Evolutionary conservation across 805 yeast genomes (phyloP).

Genomic region (Yarrowia bubula): DNA sequence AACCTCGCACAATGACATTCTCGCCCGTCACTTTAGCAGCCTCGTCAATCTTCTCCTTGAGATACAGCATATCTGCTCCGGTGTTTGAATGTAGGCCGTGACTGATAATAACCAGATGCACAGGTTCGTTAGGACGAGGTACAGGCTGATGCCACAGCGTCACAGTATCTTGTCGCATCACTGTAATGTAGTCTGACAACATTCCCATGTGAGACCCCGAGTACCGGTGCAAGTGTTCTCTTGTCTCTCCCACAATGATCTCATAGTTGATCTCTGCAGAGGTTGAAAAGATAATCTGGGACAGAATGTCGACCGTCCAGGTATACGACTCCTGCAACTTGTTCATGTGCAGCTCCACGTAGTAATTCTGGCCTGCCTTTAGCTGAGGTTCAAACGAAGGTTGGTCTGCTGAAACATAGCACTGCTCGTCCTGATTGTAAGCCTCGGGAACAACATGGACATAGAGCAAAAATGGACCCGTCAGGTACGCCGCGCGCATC

Average conservation of each 20-base stretch:
- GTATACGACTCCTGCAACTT: conserved; percentile 44
- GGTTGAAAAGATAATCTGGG: conserved; percentile 74
- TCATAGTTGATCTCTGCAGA: conserved; percentile 68
- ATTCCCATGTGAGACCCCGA: neutral
- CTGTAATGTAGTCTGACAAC: conserved; percentile 32
- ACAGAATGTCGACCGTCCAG: conserved; percentile 79
- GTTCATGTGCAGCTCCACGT: conserved; percentile 53
- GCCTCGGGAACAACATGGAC: conserved; percentile 73
- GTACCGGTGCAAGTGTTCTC: conserved; percentile 31
- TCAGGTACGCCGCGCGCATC: conserved; percentile 75
- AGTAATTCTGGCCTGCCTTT: conserved; percentile 70
- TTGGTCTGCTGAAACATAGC: conserved; percentile 40
- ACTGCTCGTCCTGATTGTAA: conserved; percentile 52
- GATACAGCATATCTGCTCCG: conserved; percentile 83
- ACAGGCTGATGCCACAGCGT: conserved; percentile 77
- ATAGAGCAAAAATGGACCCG: conserved; percentile 86
- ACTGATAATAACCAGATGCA: conserved; percentile 80
- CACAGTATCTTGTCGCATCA: conserved; percentile 52
- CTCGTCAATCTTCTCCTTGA: conserved; percentile 75
- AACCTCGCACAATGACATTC: conserved; percentile 80
- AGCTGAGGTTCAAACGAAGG: conserved; percentile 51
- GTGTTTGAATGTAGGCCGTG: conserved; percentile 92
- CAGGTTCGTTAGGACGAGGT: conserved; percentile 50
- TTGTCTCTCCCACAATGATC: conserved; percentile 48
- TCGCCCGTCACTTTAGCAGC: conserved; percentile 47